A percentile compares a stretch with the other conserved stretches of the same genome.
Conservation (phyloP, 106 monocot genomes). For the Allium sativum region DNA sequence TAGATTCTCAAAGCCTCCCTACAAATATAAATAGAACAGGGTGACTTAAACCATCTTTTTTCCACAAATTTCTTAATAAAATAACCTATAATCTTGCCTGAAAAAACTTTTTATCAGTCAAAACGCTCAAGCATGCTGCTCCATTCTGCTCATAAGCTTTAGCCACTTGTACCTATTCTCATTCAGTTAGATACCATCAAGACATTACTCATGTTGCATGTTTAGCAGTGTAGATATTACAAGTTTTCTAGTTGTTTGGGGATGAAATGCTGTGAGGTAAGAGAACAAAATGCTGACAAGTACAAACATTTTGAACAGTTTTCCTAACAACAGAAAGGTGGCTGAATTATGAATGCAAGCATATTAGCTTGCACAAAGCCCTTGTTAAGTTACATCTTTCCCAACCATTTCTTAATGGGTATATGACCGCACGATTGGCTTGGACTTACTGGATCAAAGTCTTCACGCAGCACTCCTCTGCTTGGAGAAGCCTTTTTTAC, state of each 20-base stretch:
- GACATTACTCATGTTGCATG: too few relatives aligned
- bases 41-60: too few relatives aligned
- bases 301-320: too few relatives aligned
- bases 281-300: too few relatives aligned
- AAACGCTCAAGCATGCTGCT: constrained; percentile 82
- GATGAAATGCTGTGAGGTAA: too few relatives aligned
- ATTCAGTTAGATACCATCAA: constrained; percentile 3
- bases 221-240: too few relatives aligned
- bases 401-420: too few relatives aligned
- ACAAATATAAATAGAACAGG: neutral
- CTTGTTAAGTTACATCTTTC: neutral
- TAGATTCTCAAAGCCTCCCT: constrained; percentile 85
- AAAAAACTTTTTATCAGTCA: constrained; percentile 85
- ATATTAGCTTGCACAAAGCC: neutral
- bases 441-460: constrained; percentile 75
- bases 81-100: constrained; percentile 32
- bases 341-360: too few relatives aligned
- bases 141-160: constrained; percentile 70
- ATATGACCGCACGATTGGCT: too few relatives aligned
- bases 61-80: neutral
- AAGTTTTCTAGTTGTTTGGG: too few relatives aligned
- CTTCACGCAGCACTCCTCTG: constrained; percentile 58
- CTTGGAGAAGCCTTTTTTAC: constrained; percentile 92
- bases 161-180: constrained; percentile 60
- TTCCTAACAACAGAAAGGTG: too few relatives aligned